Base-by-base conservation (phyloP, 2,329 filamentous ascomycete genomes). In the Colletotrichum scovillei region DNA sequence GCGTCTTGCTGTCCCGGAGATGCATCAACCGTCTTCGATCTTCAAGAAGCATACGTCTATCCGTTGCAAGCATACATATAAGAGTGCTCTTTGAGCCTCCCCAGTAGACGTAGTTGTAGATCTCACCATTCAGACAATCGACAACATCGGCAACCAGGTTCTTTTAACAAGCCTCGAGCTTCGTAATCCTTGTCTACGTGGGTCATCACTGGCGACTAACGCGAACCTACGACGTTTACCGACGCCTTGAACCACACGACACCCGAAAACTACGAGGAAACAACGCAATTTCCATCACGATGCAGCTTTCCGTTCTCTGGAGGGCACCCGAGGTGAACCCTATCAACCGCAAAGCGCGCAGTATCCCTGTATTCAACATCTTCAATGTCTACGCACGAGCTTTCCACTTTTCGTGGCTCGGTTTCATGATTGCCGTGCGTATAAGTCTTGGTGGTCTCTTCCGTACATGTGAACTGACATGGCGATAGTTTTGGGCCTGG, bases 341-440 rank as follows among this genome's bases (percentile, higher is more conserved):
- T 11, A 89, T 95, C 84, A 98, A 93, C 85, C 88, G 89, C 72
- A 98, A 98, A 82, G 95, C 95, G 67, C 91, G 89, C 73, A 93
- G 93, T 0, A 90, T 98, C 59, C 95, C 95, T 0, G 81, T 94
- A 26, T 85, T 98, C 74, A 97, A 97, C 81, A 90, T 92, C 0
- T 80, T 95, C 78, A 89, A 97, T 81, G 85, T 91, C 77, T 95
- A 98, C 85, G 95, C 95, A 49, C 89, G 95, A 7, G 95, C 97
- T 0, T 97, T 97, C 83, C 95, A 95, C 86, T 97, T 97, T 84
- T 93, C 93, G 1, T 97, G 94, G 91, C 88, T 95, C 60, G 94
- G 94, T 2, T 97, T 97, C 82, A 92, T 97, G 88, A 89, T 96
- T 66, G 93, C 94, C 22, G 93, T 93, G 83, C 89, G 91, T 83